phyloP scores from a whole-genome alignment of 2,329 filamentous ascomycete species.

The Colletotrichum theobromicola region DNA sequence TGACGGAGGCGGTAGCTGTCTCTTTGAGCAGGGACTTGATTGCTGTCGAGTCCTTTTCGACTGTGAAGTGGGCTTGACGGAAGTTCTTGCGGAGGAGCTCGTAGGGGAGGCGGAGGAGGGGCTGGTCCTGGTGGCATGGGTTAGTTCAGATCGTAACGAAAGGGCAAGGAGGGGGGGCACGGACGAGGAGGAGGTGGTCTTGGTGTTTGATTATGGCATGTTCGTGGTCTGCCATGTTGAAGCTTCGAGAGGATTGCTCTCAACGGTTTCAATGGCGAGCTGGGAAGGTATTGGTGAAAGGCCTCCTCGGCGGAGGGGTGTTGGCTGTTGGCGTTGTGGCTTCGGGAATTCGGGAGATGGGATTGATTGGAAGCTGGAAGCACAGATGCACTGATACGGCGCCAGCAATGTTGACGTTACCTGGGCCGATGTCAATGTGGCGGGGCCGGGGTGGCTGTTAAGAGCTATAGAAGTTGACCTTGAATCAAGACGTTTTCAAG shows the following conservation, averaged over 20 bases:
- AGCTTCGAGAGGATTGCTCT: neutral
- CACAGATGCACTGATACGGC: conserved; percentile 11
- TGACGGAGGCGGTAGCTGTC: conserved; percentile 70
- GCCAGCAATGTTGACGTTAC: conserved; percentile 10
- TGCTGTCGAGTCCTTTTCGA: conserved; percentile 73
- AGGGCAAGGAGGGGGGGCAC: neutral
- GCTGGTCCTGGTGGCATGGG: conserved; percentile 73
- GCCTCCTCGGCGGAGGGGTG: neutral
- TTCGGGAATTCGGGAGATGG: neutral
- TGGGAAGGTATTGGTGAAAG: neutral
- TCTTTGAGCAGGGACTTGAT: conserved; percentile 67
- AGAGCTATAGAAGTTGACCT: neutral
- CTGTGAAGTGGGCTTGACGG: conserved; percentile 78
- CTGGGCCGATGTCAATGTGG: conserved; percentile 5
- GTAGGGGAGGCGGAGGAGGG: conserved; percentile 88
- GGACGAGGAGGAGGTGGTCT: conserved; percentile 76
- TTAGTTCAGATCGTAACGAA: neutral
- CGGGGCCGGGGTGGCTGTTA: neutral
- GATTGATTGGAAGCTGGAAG: neutral
- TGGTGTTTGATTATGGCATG: conserved; percentile 75
- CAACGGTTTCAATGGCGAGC: neutral
- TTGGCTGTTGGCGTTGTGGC: neutral
- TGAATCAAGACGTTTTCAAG: neutral
- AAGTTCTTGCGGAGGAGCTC: conserved; percentile 95
- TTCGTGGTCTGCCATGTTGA: conserved; percentile 63